Evolutionary conservation across 2,329 filamentous ascomycete genomes (phyloP), one percentile per base, ranked within the genome.

Genomic region (Epichloe sylvatica): DNA sequence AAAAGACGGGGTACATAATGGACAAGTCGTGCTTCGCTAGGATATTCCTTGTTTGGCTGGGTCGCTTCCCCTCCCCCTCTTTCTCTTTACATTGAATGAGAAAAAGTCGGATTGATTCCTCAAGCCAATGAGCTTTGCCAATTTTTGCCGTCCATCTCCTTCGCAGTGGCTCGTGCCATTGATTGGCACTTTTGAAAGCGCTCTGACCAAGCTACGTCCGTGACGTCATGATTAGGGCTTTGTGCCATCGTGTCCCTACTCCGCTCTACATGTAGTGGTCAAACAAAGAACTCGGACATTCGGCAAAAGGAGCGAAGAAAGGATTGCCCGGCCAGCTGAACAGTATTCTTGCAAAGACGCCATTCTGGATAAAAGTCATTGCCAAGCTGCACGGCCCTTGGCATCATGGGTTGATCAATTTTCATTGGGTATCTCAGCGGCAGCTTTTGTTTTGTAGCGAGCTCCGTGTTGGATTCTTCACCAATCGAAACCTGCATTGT

Each of bases 161-260:
- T 9, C 30, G 3, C 21, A 30, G 25, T 9, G 25, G 25, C 25
- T 30, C 25, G 25, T 30, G 25, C 21, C 8, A 30, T 30, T 19
- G 17, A 19, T 19, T 30, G 25, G 25, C 21, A 46, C 36, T 39
- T 39, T 39, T 39, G 35, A 46, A 15, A 23, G 33, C n/a, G 11
- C 23, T 17, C 15, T 42, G 33, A n/a, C 40, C 40, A 53, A 56
- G 45, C 34, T 55, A 53, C 25, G 41, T 19, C 3, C 25, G 15
- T 43, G 25, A 43, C 41, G 33, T 30, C 41, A 33, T 43, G 41
- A 49, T 53, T 49, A 46, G 52, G 50, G 55, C 55, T 49, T 57
- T 52, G 9, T 34, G 17, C 17, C 8, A 30, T 30, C 25, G 25
- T 30, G 25, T 30, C 25, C 25, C 8, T n/a, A 12, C 38, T 23